A percentile compares a stretch with the other conserved stretches of the same genome.
phyloP scores from a whole-genome alignment of 768 basidiomycete species.

The Clitopilus hobsonii region DNA sequence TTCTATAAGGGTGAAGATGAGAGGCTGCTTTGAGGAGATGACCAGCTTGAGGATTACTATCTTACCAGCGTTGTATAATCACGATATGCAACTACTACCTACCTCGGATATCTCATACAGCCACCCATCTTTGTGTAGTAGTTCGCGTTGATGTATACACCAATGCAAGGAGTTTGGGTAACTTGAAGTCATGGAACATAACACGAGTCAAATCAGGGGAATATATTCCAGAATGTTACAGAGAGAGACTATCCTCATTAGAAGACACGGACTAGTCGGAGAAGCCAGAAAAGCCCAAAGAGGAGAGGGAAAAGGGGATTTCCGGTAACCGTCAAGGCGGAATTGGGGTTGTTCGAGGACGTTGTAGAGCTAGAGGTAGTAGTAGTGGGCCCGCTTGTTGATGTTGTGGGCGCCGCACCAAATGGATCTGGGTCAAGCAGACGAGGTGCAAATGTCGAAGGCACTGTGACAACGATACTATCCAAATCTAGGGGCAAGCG shows the following conservation, averaged over 20 bases:
- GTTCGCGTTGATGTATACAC: neutral
- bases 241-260: too few species aligned
- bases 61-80: neutral
- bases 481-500: constrained; percentile 29
- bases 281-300: neutral
- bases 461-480: constrained; percentile 37
- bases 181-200: too few species aligned
- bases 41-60: neutral
- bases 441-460: constrained; percentile 34
- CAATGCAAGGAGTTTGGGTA: neutral
- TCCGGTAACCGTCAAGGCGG: too few species aligned
- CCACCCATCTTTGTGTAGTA: neutral
- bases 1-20: neutral
- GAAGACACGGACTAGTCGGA: neutral
- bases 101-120: neutral
- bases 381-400: constrained; percentile 3
- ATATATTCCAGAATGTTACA: too few species aligned
- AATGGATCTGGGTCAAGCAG: constrained; percentile 15
- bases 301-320: constrained; percentile 3
- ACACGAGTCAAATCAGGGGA: too few species aligned
- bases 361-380: constrained; percentile 2
- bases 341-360: too few species aligned
- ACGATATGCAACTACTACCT: neutral
- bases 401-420: constrained; percentile 15
- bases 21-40: constrained; percentile 1